Base-by-base conservation (phyloP, 495 filamentous ascomycete genomes). In the Parmelia sp. region DNA sequence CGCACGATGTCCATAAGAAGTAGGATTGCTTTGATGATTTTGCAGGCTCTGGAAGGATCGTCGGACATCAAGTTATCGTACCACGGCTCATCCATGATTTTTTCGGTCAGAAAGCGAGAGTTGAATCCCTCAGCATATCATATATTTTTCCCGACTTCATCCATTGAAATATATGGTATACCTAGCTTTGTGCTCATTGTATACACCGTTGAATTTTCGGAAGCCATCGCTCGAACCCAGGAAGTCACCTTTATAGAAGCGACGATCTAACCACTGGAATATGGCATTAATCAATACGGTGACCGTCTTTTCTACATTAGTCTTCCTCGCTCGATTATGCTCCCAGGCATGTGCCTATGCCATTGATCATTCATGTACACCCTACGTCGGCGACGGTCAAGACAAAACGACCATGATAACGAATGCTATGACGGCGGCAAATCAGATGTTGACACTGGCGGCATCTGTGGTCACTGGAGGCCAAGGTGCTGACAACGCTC, bases 401-500 rank as follows among this genome's bases (percentile, higher is more conserved):
- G 42, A 44, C 42, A n/a, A n/a, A 44, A n/a, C 42, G 19, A n/a
- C 15, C 42, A 44, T 44, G 42, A 44, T 44, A 44, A 44, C 15
- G 42, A n/a, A n/a, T 44, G 42, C 17, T 21, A 44, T 44, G 42
- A 44, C 42, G 42, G 42, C 42, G 42, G 42, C 42, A 21, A 44
- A 44, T 44, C 42, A 44, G 19, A 44, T 44, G 42, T 44, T 44
- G 42, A 44, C 42, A 21, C 42, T 21, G 17, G 42, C 42, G 42
- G 42, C 42, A 44, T 4, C 42, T 44, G 42, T 44, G 42, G 42
- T 44, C 42, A n/a, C 42, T 44, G 15, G 15, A 44, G 42, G 42
- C 42, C 42, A 44, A 44, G 42, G 42, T 44, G 42, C n/a, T 44
- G 42, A 44, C 42, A 44, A 44, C 42, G 42, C 42, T 44, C 42